Base-by-base conservation (phyloP, 2,329 filamentous ascomycete genomes). In the Rhinocladiella mackenziei region DNA sequence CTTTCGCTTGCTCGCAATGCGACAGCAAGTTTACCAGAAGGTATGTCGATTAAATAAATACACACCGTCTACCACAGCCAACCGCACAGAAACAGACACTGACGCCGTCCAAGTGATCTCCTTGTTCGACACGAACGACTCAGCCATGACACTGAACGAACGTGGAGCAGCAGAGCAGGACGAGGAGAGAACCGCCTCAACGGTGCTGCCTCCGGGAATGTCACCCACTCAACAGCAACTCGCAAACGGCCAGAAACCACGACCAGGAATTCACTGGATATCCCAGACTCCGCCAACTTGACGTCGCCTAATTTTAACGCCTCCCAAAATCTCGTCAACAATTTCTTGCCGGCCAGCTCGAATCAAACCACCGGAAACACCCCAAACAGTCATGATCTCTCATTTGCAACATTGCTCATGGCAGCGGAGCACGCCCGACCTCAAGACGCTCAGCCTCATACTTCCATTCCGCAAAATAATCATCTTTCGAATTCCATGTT, bases 11-110 rank as follows among this genome's bases (percentile, higher is more conserved):
- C 48, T 49, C 56, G 28, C 59, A 63, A 48, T 68, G 65, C 51
- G 65, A 65, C 30, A 65, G 65, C 50, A 65, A 64, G 7, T 68
- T 68, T 53, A 66, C 65, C 7, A 57, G 65, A 55, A 67, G 65
- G 65, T 66, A 65, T 54, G 19, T n/a, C 15, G 22, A n/a, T n/a
- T n/a, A n/a, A n/a, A n/a, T n/a, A n/a, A n/a, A n/a, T n/a, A n/a
- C n/a, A n/a, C n/a, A n/a, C n/a, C n/a, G n/a, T n/a, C n/a, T n/a
- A n/a, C n/a, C n/a, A n/a, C n/a, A n/a, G n/a, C n/a, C n/a, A n/a
- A n/a, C n/a, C n/a, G n/a, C n/a, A n/a, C n/a, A 25, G 6, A 18
- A 15, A 17, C 36, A 43, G 51, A 53, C 57, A 13, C 42, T 50
- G 13, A 50, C 38, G 13, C 5, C 17, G n/a, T n/a, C 19, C 7